Evolutionary conservation across 164 flowering plant genomes (phyloP).

Genomic region (Echeveria elegans): DNA sequence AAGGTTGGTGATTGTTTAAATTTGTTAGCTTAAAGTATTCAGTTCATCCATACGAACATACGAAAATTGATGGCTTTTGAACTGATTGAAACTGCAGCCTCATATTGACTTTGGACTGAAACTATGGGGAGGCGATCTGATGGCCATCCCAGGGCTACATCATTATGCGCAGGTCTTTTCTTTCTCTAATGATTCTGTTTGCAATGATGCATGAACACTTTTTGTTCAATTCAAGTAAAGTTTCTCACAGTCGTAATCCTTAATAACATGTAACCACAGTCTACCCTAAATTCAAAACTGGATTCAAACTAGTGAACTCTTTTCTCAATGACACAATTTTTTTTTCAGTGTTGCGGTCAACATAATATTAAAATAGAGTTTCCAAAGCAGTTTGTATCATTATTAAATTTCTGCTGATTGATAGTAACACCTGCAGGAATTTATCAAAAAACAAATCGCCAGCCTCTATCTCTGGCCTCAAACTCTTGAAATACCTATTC

Average conservation of each 20-base stretch:
- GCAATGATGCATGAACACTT: not conserved
- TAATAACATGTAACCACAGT: too few relatives aligned
- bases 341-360: too few relatives aligned
- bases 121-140: slow-evolving; percentile 70
- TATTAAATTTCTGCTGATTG: not conserved
- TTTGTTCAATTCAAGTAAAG: not conserved
- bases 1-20: slow-evolving; percentile 48
- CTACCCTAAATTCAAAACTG: too few relatives aligned
- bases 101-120: slow-evolving; percentile 76
- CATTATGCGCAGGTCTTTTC: slow-evolving; percentile 59
- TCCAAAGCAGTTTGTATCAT: not conserved
- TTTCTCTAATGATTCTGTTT: slow-evolving; percentile 2
- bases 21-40: not conserved
- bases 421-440: slow-evolving; percentile 36
- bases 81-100: slow-evolving; percentile 40
- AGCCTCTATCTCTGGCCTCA: slow-evolving; percentile 85
- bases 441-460: slow-evolving; percentile 54
- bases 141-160: slow-evolving; percentile 88
- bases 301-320: too few relatives aligned
- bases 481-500: slow-evolving; percentile 59
- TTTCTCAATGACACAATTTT: too few relatives aligned
- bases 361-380: not conserved
- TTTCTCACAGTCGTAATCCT: too few relatives aligned
- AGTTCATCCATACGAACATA: not conserved
- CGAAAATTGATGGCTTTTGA: not conserved